phyloP scores from a whole-genome alignment of 306 rosid species.

The Cicer chorassanicum region DNA sequence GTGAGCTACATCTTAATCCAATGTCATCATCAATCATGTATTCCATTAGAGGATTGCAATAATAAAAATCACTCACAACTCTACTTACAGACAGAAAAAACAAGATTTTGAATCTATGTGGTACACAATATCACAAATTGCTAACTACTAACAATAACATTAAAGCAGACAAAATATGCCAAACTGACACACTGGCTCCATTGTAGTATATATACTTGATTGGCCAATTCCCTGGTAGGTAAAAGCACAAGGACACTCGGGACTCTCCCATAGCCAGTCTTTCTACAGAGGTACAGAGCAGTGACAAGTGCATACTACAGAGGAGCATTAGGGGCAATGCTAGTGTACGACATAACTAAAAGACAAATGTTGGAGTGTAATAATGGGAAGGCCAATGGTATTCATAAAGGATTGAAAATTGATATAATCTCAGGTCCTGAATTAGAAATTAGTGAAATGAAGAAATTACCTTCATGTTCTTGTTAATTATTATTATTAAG shows the following conservation, averaged over 20 bases:
- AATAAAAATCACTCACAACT: too few relatives aligned
- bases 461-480: slow-evolving; percentile 71
- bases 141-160: not conserved
- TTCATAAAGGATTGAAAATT: slow-evolving; percentile 57
- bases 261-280: slow-evolving; percentile 70
- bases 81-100: too few relatives aligned
- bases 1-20: too few relatives aligned
- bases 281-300: slow-evolving; percentile 29
- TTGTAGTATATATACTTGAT: slow-evolving; percentile 66
- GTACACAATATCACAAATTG: not conserved
- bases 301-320: too few relatives aligned
- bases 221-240: slow-evolving; percentile 93
- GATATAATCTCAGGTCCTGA: slow-evolving; percentile 63
- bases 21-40: too few relatives aligned
- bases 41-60: too few relatives aligned
- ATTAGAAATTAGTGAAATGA: slow-evolving; percentile 70
- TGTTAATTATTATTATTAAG: slow-evolving; percentile 47
- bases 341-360: slow-evolving; percentile 65
- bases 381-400: not conserved
- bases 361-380: slow-evolving; percentile 58
- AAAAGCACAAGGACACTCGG: slow-evolving; percentile 90
- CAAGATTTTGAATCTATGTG: not conserved
- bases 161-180: not conserved
- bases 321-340: too few relatives aligned
- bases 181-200: not conserved